phyloP scores from a whole-genome alignment of 225 moss, liverwort and hornwort species.

The Climacium dendroides region DNA sequence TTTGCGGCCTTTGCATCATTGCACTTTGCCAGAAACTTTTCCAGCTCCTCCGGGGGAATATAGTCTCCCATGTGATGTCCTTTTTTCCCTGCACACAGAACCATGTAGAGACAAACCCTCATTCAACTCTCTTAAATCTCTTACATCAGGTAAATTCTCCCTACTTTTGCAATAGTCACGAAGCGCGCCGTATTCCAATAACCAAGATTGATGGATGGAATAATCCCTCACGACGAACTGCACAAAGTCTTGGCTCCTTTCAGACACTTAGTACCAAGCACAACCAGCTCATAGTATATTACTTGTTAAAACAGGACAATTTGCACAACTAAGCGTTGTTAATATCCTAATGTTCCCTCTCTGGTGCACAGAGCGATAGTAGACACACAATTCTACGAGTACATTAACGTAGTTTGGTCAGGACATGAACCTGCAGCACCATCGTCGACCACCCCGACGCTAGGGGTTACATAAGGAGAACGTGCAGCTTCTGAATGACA shows the following conservation, averaged over 20 bases:
- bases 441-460: constrained; percentile 66
- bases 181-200: neutral
- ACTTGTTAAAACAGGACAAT: neutral
- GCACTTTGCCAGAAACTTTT: constrained; percentile 95
- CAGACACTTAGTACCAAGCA: neutral
- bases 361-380: neutral
- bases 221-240: neutral
- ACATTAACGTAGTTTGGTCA: neutral
- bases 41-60: constrained; percentile 93
- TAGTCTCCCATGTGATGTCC: constrained; percentile 99
- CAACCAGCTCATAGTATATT: neutral
- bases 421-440: constrained; percentile 63
- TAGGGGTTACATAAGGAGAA: constrained; percentile 47
- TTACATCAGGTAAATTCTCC: neutral
- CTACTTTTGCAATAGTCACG: neutral
- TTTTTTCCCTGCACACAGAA: constrained; percentile 56
- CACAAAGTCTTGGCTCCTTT: neutral
- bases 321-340: neutral
- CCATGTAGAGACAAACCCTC: neutral
- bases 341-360: neutral
- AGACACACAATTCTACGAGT: neutral
- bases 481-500: constrained; percentile 55
- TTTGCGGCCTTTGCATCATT: constrained; percentile 96
- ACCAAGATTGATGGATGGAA: neutral
- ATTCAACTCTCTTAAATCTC: neutral